A percentile compares a stretch with the other conserved stretches of the same genome.
Evolutionary conservation across 352 stramenopile species (phyloP).

Genomic region (Pythium aphanidermatum): DNA sequence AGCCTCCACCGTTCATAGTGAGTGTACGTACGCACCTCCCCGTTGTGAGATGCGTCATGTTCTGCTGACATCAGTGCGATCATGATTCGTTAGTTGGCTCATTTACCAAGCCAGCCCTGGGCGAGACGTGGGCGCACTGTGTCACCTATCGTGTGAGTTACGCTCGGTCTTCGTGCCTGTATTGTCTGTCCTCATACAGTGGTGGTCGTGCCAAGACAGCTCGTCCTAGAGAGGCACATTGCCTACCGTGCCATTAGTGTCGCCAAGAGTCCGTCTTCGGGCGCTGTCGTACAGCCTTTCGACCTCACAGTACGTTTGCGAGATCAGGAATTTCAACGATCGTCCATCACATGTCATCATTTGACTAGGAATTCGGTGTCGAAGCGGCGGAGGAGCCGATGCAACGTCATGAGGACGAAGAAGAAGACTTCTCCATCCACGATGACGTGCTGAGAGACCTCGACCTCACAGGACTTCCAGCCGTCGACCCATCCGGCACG

Average conservation of each 20-base stretch:
- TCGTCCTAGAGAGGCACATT: constrained; percentile 57
- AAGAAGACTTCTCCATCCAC: constrained; percentile 33
- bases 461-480: constrained; percentile 31
- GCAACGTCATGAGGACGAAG: constrained; percentile 9
- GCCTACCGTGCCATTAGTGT: constrained; percentile 45
- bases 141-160: constrained; percentile 46
- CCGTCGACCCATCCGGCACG: constrained; percentile 34
- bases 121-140: constrained; percentile 64
- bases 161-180: not conserved
- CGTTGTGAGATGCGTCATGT: too few species aligned
- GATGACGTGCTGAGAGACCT: constrained; percentile 54
- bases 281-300: constrained; percentile 58
- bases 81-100: constrained; percentile 25
- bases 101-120: constrained; percentile 58
- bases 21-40: too few species aligned
- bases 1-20: constrained; percentile 31
- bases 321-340: not conserved
- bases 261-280: constrained; percentile 54
- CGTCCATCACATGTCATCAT: not conserved
- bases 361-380: constrained; percentile 36
- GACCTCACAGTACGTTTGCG: constrained; percentile 44
- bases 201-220: too few species aligned
- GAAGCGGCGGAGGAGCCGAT: constrained; percentile 25
- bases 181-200: too few species aligned
- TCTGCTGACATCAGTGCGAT: too few species aligned